Conservation (phyloP, 139 green algal species). For the Closterium sp. region DNA sequence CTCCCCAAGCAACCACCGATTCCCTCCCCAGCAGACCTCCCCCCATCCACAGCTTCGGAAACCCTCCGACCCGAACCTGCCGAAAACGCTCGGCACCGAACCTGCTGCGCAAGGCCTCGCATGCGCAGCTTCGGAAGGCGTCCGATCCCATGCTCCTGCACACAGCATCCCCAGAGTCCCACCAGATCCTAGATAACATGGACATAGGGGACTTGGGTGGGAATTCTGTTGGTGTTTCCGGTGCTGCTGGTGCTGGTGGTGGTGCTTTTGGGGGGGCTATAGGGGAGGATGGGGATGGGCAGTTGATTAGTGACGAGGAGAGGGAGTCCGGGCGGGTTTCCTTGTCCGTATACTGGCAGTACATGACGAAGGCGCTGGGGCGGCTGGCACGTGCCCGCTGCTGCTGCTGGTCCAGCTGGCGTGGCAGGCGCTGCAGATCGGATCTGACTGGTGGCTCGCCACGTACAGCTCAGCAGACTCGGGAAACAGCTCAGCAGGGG, state of each 20-base stretch:
- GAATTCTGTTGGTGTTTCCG: neutral
- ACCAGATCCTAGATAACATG: neutral
- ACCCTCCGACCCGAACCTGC: neutral
- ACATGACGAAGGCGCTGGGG: constrained; percentile 54
- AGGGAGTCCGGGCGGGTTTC: constrained; percentile 62
- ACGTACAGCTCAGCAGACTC: neutral
- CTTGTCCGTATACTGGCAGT: constrained; percentile 56
- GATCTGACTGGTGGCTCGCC: constrained; percentile 26
- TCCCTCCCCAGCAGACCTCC: neutral
- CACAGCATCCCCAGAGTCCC: neutral
- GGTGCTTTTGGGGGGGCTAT: too few relatives aligned
- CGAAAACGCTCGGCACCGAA: neutral
- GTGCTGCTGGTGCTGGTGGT: neutral
- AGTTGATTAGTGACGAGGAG: constrained; percentile 67
- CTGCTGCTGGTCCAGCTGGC: constrained; percentile 41
- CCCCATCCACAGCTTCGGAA: neutral
- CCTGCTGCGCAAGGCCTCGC: neutral
- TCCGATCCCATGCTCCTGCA: neutral
- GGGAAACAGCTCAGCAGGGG: neutral
- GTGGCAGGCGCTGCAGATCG: constrained; percentile 35
- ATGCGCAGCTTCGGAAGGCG: neutral
- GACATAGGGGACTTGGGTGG: neutral
- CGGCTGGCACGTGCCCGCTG: constrained; percentile 15
- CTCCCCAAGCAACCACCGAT: neutral
- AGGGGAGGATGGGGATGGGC: constrained; percentile 40